Conservation (phyloP, 257 asterid species). For the Schizonepeta tenuifolia region DNA sequence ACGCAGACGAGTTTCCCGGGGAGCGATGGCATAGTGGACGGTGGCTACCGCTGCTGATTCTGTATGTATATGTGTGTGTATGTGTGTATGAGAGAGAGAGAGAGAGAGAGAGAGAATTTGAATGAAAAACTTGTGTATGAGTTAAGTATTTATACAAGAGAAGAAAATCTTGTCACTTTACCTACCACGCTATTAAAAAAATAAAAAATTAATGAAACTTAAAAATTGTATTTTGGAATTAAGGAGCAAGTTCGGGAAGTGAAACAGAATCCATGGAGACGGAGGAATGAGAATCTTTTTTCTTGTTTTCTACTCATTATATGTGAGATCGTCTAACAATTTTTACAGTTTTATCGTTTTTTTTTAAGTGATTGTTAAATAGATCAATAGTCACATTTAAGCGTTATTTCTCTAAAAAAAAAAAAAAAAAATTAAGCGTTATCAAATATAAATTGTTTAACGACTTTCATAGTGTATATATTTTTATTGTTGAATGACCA, state of each 20-base stretch:
- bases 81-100: conserved; percentile 15
- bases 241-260: not conserved
- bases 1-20: conserved; percentile 81
- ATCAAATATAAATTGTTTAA: too few relatives aligned
- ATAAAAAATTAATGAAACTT: not conserved
- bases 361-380: too few relatives aligned
- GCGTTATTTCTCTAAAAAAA: too few relatives aligned
- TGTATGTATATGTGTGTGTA: not conserved
- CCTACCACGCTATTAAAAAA: conserved; percentile 33
- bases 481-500: too few relatives aligned
- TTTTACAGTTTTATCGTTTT: not conserved
- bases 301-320: not conserved
- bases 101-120: not conserved
- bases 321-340: too few relatives aligned
- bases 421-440: too few relatives aligned
- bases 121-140: not conserved
- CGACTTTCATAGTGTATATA: too few relatives aligned
- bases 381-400: too few relatives aligned
- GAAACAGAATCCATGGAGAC: conserved; percentile 11
- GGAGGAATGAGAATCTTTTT: conserved; percentile 2
- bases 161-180: conserved; percentile 17
- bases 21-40: conserved; percentile 59
- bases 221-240: conserved; percentile 3
- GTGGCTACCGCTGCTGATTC: not conserved
- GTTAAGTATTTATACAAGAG: conserved; percentile 29